These are phyloP conservation scores for Alternaria ethzedia DNA, from an alignment of 2,329 filamentous ascomycete genomes.

Conservation along the genomic window DNA sequence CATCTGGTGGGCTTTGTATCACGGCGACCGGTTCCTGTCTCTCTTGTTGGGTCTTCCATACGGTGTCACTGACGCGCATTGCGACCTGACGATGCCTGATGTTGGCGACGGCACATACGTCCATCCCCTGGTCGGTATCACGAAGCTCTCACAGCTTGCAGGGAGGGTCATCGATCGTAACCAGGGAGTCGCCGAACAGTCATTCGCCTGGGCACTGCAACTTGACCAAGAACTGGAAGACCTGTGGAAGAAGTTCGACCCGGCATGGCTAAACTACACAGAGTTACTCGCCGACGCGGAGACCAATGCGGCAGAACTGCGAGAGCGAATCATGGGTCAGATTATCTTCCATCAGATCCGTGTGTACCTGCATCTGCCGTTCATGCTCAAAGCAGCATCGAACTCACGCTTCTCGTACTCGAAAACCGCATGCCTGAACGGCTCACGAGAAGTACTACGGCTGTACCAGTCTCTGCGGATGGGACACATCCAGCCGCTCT, in stretches of 20 bases:
- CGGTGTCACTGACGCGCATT: slow-evolving; percentile 49
- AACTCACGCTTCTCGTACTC: slow-evolving; percentile 49
- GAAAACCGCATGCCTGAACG: slow-evolving; percentile 49
- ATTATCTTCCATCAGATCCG: slow-evolving; percentile 55
- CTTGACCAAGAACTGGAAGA: slow-evolving; percentile 54
- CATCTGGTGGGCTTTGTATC: slow-evolving; percentile 51
- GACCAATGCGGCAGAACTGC: slow-evolving; percentile 43
- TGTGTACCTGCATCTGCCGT: slow-evolving; percentile 55
- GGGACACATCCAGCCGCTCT: slow-evolving; percentile 45
- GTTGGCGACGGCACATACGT: slow-evolving; percentile 33
- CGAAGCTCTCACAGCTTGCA: slow-evolving; percentile 47
- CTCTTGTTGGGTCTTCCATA: slow-evolving; percentile 62
- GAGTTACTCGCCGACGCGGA: slow-evolving; percentile 36
- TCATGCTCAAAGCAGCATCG: slow-evolving; percentile 50
- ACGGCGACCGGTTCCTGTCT: slow-evolving; percentile 59
- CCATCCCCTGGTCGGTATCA: slow-evolving; percentile 42
- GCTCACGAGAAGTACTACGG: slow-evolving; percentile 50
- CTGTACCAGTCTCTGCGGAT: slow-evolving; percentile 49
- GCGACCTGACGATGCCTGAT: slow-evolving; percentile 41
- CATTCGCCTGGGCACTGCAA: slow-evolving; percentile 49
- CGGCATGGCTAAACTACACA: slow-evolving; percentile 48
- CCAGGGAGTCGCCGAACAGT: slow-evolving; percentile 45
- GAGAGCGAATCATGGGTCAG: slow-evolving; percentile 50
- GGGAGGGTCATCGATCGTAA: slow-evolving; percentile 54
- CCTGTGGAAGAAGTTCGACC: slow-evolving; percentile 46